Percentiles rank a stretch among this genome's conserved stretches.
Evolutionary conservation across 2,329 filamentous ascomycete genomes (phyloP).

Genomic region (Cordyceps cateniannulata): DNA sequence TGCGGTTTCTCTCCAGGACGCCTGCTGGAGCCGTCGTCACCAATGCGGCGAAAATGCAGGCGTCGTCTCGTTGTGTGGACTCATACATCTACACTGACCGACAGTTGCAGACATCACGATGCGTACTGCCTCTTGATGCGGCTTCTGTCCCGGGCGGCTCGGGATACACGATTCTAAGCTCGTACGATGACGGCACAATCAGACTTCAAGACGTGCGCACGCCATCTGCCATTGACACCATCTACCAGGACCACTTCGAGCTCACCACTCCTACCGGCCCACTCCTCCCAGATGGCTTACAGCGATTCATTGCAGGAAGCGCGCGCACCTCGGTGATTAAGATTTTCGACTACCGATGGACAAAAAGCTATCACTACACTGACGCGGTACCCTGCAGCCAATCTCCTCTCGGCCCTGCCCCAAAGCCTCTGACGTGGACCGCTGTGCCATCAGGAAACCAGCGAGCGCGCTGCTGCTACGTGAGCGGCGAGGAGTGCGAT

Average conservation of each 20-base stretch:
- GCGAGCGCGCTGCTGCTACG: conserved; percentile 25
- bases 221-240: conserved; percentile 31
- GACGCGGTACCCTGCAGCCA: conserved; percentile 32
- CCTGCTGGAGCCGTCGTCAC: conserved; percentile 30
- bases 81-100: conserved; percentile 3
- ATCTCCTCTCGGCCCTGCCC: conserved; percentile 30
- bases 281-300: conserved; percentile 33
- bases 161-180: conserved; percentile 31
- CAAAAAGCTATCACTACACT: conserved; percentile 36
- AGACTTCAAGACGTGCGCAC: conserved; percentile 33
- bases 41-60: conserved; percentile 24
- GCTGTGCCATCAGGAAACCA: conserved; percentile 15
- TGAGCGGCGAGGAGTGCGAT: conserved; percentile 25
- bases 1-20: conserved; percentile 33
- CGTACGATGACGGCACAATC: conserved; percentile 39
- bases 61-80: not conserved
- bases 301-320: conserved; percentile 38
- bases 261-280: conserved; percentile 30
- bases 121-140: conserved; percentile 31
- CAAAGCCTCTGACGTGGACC: conserved; percentile 18
- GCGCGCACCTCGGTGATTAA: conserved; percentile 32
- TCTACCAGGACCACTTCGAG: conserved; percentile 42
- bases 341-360: conserved; percentile 42
- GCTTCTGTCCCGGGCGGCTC: conserved; percentile 18
- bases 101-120: conserved; percentile 20